Percentiles rank a stretch among this genome's conserved stretches.
Evolutionary conservation across 768 basidiomycete species (phyloP).

Genomic region (Coprinellus aureogranulatus): DNA sequence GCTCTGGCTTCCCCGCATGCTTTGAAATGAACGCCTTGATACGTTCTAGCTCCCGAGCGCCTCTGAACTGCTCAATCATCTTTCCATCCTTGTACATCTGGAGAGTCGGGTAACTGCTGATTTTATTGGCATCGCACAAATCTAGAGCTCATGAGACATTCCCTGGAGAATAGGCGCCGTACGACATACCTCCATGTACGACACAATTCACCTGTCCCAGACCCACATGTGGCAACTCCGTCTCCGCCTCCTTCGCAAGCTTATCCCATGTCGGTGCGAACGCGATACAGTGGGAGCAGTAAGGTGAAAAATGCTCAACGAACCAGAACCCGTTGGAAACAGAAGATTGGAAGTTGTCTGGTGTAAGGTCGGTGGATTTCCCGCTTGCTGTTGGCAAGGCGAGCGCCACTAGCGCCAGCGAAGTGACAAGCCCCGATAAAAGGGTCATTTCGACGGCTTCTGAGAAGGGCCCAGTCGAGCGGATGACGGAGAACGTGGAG

Average conservation of each 20-base stretch:
- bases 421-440: constrained; percentile 1
- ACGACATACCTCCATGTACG: constrained; percentile 22
- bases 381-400: neutral
- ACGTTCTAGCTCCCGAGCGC: constrained; percentile 49
- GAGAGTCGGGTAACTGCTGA: constrained; percentile 75
- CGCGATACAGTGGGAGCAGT: constrained; percentile 72
- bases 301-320: constrained; percentile 85
- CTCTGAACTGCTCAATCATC: constrained; percentile 54
- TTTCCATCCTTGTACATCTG: constrained; percentile 70
- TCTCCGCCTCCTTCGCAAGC: constrained; percentile 53
- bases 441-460: neutral
- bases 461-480: too few relatives aligned
- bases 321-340: constrained; percentile 69
- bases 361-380: constrained; percentile 42
- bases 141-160: constrained; percentile 44
- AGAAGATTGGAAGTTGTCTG: constrained; percentile 55
- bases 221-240: constrained; percentile 49
- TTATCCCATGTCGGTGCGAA: constrained; percentile 85
- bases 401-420: neutral
- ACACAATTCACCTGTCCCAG: constrained; percentile 56
- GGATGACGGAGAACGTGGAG: too few relatives aligned
- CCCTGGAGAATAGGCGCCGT: neutral
- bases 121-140: constrained; percentile 66
- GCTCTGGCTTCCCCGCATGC: constrained; percentile 26
- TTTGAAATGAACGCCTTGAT: constrained; percentile 56